These are phyloP conservation scores for Fusarium graminum DNA, from an alignment of 2,329 filamentous ascomycete species.

Conservation along the genomic window DNA sequence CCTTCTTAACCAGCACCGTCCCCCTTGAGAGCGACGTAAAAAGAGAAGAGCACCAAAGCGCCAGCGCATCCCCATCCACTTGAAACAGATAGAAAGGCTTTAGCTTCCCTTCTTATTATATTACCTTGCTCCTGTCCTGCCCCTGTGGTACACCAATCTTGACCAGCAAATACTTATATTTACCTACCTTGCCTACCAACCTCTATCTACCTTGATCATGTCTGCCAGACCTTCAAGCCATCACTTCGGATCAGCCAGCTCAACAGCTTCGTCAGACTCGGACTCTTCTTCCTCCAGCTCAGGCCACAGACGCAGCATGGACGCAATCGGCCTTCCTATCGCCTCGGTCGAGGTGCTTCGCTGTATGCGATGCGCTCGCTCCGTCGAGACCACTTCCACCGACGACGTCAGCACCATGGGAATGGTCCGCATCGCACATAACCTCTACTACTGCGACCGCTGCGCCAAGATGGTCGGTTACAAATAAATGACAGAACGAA, in stretches of 20 bases:
- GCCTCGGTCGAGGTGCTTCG: constrained; percentile 71
- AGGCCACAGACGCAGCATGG: constrained; percentile 62
- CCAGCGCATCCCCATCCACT: constrained; percentile 41
- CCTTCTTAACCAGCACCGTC: constrained; percentile 35
- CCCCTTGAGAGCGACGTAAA: constrained; percentile 35
- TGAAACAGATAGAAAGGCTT: constrained; percentile 34
- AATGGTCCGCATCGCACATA: constrained; percentile 74
- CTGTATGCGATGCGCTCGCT: constrained; percentile 72
- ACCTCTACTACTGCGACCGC: constrained; percentile 75
- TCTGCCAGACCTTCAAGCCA: constrained; percentile 41
- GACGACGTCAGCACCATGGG: constrained; percentile 70
- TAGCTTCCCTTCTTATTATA: constrained; percentile 21
- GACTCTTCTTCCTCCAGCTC: constrained; percentile 48
- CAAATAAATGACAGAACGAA: constrained; percentile 58
- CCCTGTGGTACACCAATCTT: constrained; percentile 7
- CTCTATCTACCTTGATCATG: constrained; percentile 29
- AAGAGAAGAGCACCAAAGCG: constrained; percentile 23
- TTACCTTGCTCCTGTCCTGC: neutral
- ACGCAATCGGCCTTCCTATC: constrained; percentile 59
- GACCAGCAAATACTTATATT: constrained; percentile 36
- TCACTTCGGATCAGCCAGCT: constrained; percentile 44
- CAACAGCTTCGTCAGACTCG: constrained; percentile 44
- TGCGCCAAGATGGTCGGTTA: constrained; percentile 75
- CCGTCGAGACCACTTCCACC: constrained; percentile 71
- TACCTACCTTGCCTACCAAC: constrained; percentile 31